Evolutionary conservation across 306 rosid genomes (phyloP).

Genomic region (Vigna mungo): DNA sequence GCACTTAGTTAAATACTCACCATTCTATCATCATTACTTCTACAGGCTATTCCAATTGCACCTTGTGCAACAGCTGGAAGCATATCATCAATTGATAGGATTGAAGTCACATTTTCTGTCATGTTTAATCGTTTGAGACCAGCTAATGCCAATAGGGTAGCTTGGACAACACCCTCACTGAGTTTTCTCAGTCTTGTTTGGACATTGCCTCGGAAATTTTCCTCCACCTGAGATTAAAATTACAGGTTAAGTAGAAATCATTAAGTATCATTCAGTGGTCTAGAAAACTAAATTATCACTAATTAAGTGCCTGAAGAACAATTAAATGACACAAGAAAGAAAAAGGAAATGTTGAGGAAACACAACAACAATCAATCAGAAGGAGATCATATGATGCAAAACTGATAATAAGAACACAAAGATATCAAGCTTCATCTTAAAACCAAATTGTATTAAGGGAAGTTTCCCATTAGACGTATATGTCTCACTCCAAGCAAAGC

Average conservation of each 20-base stretch:
- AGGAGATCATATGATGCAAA: no score
- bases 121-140: constrained; percentile 82
- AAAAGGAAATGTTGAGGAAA: no score
- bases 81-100: constrained; percentile 59
- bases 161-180: constrained; percentile 86
- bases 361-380: no score
- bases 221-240: constrained; percentile 68
- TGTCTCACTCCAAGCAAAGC: no score
- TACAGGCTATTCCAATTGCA: constrained; percentile 61
- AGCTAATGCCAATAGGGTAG: constrained; percentile 92
- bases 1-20: constrained; percentile 47
- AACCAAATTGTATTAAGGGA: no score
- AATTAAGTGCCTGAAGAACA: neutral
- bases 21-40: constrained; percentile 70
- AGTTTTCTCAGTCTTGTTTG: constrained; percentile 88
- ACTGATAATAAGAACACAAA: no score
- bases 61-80: constrained; percentile 66
- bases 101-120: constrained; percentile 56
- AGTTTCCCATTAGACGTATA: no score
- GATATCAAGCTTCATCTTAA: no score
- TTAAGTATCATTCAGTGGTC: neutral
- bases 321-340: no score
- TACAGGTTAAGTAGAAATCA: neutral
- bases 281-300: neutral
- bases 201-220: constrained; percentile 96